Evolutionary conservation across 371 early-diverging fungal species (phyloP), one percentile per base, ranked within the genome.

Genomic region (Nematocida homosporus): DNA sequence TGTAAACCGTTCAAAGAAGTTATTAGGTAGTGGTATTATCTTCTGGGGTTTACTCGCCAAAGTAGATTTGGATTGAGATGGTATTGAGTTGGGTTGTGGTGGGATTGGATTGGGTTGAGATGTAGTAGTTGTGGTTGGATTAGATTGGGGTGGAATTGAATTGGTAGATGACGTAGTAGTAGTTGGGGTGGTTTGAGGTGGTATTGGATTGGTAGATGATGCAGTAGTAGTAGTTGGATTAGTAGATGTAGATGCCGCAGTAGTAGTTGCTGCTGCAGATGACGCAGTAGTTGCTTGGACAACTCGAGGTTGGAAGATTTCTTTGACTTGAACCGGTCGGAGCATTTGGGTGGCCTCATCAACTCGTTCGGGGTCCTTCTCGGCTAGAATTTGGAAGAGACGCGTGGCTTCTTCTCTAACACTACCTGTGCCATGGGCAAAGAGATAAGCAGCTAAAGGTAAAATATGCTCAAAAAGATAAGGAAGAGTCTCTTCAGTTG

Each of bases 341-440:
- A 72, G 40, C 18, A 34, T 23, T 5, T 18, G 37, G 6, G 44
- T 57, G 2, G 75, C 75, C 10, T 59, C 48, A 41, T 23, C 63
- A 8, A 72, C 63, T 40, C 23, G 8, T 56, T 59, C 59, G n/a
- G 60, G 52, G 25, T 59, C 57, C 8, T 59, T 6, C 23, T 30
- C 60, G 13, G 60, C 60, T 13, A 72, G 75, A 29, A 53, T 61
- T 50, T 61, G 59, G 52, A 61, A 72, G n/a, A 72, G 75, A 27
- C 38, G 37, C 0, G 75, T 72, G 18, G 75, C 75, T 44, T 72
- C 75, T 37, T 72, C 75, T n/a, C 75, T 4, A 10, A 72, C 75
- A 41, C 52, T 8, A n/a, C 75, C 75, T 5, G 50, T 23, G 20
- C 63, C 6, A 64, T 72, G 75, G 25, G 47, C 32, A 40, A 72